Evolutionary conservation across 2,329 filamentous ascomycete species (phyloP), one percentile per base, ranked within the genome.

Genomic region (Xylariaceae sp.): DNA sequence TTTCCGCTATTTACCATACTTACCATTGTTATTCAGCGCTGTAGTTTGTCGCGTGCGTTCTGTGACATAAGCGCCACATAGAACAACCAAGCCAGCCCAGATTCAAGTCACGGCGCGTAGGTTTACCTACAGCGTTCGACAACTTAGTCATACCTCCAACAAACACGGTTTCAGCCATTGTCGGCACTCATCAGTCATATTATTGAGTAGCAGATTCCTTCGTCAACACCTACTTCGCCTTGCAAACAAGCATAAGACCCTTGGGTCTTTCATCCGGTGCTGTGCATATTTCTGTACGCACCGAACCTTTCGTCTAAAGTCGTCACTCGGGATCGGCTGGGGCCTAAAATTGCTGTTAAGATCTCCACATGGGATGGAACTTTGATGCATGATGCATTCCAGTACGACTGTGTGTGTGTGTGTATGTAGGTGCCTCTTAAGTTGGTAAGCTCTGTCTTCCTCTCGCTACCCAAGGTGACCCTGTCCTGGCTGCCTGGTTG

Each of bases 281-380:
- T 37, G 32, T 12, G 14, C 32, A 37, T 37, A 37, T 4, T 26
- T 9, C 23, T 42, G 41, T 45, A 55, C 42, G 45, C 7, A 48
- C 46, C 49, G 50, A 56, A 56, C 54, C 44, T 51, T 56, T 60
- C 58, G 54, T 60, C 61, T 56, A 53, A 56, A 61, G 57, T 63
- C 61, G 57, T 59, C 53, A 58, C 57, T 59, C 60, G 58, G 59
- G 63, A 64, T 65, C 58, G 60, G 56, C 55, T 60, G 59, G 56
- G 21, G 50, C 58, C 65, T 64, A 66, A 66, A 55, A 65, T 67
- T 64, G 61, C 56, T 60, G 48, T 58, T 62, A 66, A 62, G 62
- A 66, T 67, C 65, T 63, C 61, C 65, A 61, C 65, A 65, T 65
- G 65, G 65, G 59, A 63, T 66, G 60, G 57, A 46, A 61, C 62